phyloP scores from a whole-genome alignment of 306 rosid species.

The Heteromeles arbutifolia region DNA sequence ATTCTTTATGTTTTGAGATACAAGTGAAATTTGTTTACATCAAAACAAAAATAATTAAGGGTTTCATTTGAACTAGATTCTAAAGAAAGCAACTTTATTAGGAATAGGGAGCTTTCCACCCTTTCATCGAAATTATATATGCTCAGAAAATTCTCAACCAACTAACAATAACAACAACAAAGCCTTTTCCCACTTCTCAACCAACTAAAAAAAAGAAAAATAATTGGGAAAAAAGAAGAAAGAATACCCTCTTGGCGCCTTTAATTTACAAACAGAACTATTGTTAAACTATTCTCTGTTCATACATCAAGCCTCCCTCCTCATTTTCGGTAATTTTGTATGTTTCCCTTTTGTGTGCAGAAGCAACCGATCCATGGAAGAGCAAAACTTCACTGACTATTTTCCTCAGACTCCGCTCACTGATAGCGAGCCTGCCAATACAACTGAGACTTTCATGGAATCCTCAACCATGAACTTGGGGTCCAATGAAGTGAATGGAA shows the following conservation, averaged over 20 bases:
- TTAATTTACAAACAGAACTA: not conserved
- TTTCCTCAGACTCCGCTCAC: not conserved
- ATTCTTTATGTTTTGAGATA: not conserved
- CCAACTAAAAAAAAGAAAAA: no score
- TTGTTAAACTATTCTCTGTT: not conserved
- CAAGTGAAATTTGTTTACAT: not conserved
- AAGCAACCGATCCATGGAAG: not conserved
- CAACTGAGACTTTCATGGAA: not conserved
- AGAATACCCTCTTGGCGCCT: not conserved
- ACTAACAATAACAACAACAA: no score
- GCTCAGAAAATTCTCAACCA: not conserved
- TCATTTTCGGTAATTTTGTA: not conserved
- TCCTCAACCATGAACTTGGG: not conserved
- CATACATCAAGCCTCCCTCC: not conserved
- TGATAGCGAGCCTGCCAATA: not conserved
- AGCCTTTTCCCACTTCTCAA: no score
- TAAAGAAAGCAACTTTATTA: not conserved
- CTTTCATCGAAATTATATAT: not conserved
- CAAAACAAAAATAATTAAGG: no score
- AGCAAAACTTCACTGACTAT: not conserved
- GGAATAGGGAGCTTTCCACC: not conserved
- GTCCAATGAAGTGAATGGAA: not conserved
- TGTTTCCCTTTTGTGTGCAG: not conserved
- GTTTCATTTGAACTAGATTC: no score
- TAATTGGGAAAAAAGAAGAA: not conserved